phyloP scores from a whole-genome alignment of 441 rosid species.

The Heliophila coronopifolia region DNA sequence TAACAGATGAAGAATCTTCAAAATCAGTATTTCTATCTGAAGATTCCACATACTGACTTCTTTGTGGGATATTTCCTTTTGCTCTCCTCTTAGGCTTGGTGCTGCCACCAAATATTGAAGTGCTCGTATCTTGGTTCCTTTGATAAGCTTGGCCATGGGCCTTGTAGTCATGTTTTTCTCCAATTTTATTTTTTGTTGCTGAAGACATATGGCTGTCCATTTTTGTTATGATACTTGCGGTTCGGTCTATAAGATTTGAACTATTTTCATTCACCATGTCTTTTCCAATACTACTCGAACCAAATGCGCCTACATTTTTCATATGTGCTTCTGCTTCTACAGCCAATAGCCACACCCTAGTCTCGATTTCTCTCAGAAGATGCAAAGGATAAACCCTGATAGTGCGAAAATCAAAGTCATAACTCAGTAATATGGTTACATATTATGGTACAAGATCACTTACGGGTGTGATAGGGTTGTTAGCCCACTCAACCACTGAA shows the following conservation, averaged over 20 bases:
- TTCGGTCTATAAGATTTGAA: constrained; percentile 68
- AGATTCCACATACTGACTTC: constrained; percentile 52
- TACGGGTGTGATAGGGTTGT: constrained; percentile 76
- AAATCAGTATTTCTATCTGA: constrained; percentile 49
- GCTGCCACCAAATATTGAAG: constrained; percentile 40
- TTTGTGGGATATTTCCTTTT: constrained; percentile 60
- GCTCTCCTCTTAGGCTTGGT: constrained; percentile 74
- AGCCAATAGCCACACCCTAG: constrained; percentile 95
- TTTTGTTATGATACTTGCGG: constrained; percentile 75
- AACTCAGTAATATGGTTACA: constrained; percentile 7
- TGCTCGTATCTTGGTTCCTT: constrained; percentile 63
- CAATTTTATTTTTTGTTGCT: constrained; percentile 44
- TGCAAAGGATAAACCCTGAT: constrained; percentile 83
- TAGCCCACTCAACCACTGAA: constrained; percentile 97
- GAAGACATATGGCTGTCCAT: constrained; percentile 90
- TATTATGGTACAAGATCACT: constrained; percentile 35
- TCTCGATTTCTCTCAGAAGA: constrained; percentile 95
- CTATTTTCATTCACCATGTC: constrained; percentile 45
- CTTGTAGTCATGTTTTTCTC: constrained; percentile 62
- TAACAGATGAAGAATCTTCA: constrained; percentile 53
- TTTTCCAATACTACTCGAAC: constrained; percentile 36
- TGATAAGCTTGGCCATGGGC: constrained; percentile 40
- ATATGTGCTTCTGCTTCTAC: constrained; percentile 94
- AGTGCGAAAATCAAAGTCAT: constrained; percentile 35
- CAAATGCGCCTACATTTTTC: constrained; percentile 60